Conservation (phyloP, 139 green algal genomes). For the Auxenochlorella pyrenoidosa region DNA sequence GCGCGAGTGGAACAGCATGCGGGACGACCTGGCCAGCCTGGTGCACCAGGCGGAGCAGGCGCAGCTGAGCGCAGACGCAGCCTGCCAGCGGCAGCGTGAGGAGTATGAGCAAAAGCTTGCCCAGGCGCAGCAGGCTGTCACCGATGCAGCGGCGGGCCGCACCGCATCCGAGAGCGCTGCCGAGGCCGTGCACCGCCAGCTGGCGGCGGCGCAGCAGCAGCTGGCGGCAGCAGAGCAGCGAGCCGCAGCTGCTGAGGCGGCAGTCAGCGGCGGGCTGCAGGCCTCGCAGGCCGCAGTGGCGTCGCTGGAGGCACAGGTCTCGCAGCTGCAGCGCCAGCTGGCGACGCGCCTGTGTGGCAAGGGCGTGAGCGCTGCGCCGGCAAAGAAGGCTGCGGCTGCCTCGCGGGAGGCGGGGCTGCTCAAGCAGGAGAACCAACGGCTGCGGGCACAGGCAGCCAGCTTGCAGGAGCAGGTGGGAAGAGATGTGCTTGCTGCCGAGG, state of each 20-base stretch:
- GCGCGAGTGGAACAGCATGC: slow-evolving; percentile 21
- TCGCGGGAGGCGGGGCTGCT: background rate
- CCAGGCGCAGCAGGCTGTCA: too few relatives aligned
- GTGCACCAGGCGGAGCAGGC: slow-evolving; percentile 31
- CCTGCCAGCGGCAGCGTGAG: background rate
- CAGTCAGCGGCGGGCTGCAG: background rate
- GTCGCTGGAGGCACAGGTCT: slow-evolving; percentile 20
- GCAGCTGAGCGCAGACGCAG: slow-evolving; percentile 20
- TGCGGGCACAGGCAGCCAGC: slow-evolving; percentile 7
- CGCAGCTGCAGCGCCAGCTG: slow-evolving; percentile 27
- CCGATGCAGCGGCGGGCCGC: background rate
- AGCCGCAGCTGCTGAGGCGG: background rate
- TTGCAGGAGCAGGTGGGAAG: slow-evolving; percentile 19
- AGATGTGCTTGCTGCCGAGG: background rate
- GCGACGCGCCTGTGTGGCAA: background rate
- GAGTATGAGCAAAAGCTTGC: slow-evolving; percentile 19
- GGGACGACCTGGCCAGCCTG: slow-evolving; percentile 26
- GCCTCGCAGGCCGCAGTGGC: background rate
- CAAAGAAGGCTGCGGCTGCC: slow-evolving; percentile 25
- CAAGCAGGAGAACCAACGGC: slow-evolving; percentile 28
- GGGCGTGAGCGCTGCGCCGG: background rate
- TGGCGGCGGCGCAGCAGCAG: background rate
- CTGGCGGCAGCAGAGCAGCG: background rate
- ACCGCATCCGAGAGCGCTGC: background rate
- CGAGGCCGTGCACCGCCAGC: background rate